Percentiles rank a stretch among this genome's conserved stretches.
Evolutionary conservation across 192 early-diverging fungal species (phyloP).

Genomic region (Podochytrium sp.): DNA sequence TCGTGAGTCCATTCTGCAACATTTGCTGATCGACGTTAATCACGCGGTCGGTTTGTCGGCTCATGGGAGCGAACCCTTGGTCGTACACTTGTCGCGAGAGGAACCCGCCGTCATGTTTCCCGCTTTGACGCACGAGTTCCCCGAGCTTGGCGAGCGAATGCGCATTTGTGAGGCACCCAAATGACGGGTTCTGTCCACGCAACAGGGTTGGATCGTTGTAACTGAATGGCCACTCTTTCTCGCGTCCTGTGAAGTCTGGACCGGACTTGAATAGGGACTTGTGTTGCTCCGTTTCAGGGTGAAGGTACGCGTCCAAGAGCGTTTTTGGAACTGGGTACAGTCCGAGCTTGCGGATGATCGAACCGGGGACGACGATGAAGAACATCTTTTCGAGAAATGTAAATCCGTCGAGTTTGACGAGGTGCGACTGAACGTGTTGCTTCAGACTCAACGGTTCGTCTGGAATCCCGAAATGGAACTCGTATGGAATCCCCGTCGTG

Average conservation of each 20-base stretch:
- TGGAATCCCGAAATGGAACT: slow-evolving; percentile 58
- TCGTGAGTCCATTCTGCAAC: background rate
- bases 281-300: slow-evolving; percentile 9
- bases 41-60: background rate
- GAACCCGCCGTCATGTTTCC: slow-evolving; percentile 30
- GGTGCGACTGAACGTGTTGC: slow-evolving; percentile 2
- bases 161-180: slow-evolving; percentile 62
- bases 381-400: slow-evolving; percentile 51
- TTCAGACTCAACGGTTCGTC: slow-evolving; percentile 23
- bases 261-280: slow-evolving; percentile 39
- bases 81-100: background rate
- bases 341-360: slow-evolving; percentile 36
- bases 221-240: slow-evolving; percentile 38
- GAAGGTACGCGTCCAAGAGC: slow-evolving; percentile 10
- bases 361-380: slow-evolving; percentile 50
- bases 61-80: background rate
- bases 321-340: background rate
- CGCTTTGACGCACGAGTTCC: slow-evolving; percentile 64
- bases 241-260: slow-evolving; percentile 26
- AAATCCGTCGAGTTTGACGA: slow-evolving; percentile 53
- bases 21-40: background rate
- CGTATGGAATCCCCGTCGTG: slow-evolving; percentile 14
- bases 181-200: slow-evolving; percentile 50
- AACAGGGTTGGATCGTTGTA: slow-evolving; percentile 46
- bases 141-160: slow-evolving; percentile 59